Base-by-base conservation (phyloP, 192 early-diverging fungal genomes). In the Rhizoclosmatium sp. region DNA sequence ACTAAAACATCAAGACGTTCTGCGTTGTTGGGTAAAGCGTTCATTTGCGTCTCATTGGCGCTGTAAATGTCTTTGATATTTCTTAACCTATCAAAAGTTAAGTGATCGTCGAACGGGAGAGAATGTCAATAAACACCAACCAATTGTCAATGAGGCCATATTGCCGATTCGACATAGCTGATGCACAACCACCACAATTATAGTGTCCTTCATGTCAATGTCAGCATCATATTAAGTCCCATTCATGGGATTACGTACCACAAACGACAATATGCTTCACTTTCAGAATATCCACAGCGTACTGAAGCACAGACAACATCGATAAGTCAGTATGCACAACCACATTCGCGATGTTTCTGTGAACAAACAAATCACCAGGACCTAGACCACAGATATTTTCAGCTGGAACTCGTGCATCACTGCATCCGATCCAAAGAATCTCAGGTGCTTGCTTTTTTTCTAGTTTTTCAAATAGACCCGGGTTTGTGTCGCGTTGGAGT, bases 291-390 rank as follows among this genome's bases (percentile, higher is more conserved):
- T 95, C 92, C 66, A 99, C 95, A 31, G 97, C 95, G 72, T 95
- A 99, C 84, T 98, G 93, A 59, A 99, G 88, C 48, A 97, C 97
- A 4, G 93, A 93, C 4, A 95, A 87, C 47, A 85, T 86, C 78
- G 90, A 95, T 78, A 95, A 79, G 82, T 99, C 98, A 41, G 92
- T 88, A 82, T 92, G 89, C 3, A 85, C 85, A 42, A 98, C 90
- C 54, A 94, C 92, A 86, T 98, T 98, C 78, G 96, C 98, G 71
- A 99, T 97, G 87, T 98, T 99, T 79, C 98, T 90, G 86, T 98
- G 96, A 10, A 98, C 94, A 85, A 99, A 99, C 47, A 98, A 86
- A 72, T 98, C 95, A 19, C 97, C 97, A 10, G 93, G 92, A 41
- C 86, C 79, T 2, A 89, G 69, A 1, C 82, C 82, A 56, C 83